A percentile compares a stretch with the other conserved stretches of the same genome.
phyloP scores from a whole-genome alignment of 176 grass and related monocot genomes.

The Bolboschoenus planiculmis region DNA sequence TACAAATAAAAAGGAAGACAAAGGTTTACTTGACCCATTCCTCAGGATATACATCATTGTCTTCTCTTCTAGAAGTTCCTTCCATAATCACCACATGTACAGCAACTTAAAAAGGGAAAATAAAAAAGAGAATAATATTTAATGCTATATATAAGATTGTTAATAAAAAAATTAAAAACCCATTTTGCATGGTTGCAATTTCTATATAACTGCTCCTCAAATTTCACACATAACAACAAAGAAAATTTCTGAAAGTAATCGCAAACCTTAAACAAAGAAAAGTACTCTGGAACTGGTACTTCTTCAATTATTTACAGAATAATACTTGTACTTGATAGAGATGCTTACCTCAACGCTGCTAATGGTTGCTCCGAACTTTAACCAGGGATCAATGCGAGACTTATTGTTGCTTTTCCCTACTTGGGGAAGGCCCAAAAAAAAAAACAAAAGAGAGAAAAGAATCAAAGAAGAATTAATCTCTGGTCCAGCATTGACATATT shows the following conservation, averaged over 20 bases:
- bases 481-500: too few species aligned
- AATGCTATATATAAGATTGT: neutral
- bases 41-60: constrained; percentile 1
- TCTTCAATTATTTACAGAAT: neutral
- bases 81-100: neutral
- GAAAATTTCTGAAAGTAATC: neutral
- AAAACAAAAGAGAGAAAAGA: too few species aligned
- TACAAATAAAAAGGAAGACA: neutral
- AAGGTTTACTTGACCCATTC: constrained; percentile 11
- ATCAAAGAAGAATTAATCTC: too few species aligned
- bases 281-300: neutral
- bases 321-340: neutral
- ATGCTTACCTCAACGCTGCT: neutral
- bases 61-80: neutral
- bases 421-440: too few species aligned
- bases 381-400: neutral
- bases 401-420: too few species aligned
- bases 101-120: neutral
- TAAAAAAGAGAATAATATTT: neutral
- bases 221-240: too few species aligned
- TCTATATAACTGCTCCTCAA: too few species aligned
- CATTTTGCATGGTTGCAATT: too few species aligned
- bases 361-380: neutral
- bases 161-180: too few species aligned
- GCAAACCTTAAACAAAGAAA: neutral